Evolutionary conservation across 2,329 filamentous ascomycete species (phyloP).

Genomic region (Neofusicoccum kwambonambiense): DNA sequence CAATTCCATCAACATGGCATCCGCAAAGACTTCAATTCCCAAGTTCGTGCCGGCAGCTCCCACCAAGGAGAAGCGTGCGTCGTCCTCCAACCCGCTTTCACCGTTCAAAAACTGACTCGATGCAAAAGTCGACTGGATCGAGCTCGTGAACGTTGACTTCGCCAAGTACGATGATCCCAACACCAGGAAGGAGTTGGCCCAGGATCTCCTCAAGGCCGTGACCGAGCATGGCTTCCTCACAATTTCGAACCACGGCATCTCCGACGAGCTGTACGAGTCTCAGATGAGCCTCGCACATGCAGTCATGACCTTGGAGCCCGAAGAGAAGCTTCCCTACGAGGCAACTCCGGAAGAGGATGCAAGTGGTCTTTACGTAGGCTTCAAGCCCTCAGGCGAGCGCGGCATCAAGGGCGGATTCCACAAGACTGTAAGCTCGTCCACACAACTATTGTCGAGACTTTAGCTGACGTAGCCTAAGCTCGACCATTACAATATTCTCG

Average conservation of each 20-base stretch:
- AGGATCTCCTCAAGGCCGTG: neutral
- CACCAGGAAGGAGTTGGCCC: neutral
- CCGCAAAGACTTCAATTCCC: neutral
- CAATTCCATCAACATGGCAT: neutral
- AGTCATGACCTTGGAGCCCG: neutral
- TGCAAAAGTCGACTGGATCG: neutral
- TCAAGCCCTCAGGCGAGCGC: neutral
- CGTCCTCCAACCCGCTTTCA: neutral
- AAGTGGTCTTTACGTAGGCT: neutral
- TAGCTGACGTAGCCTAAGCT: neutral
- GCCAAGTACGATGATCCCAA: neutral
- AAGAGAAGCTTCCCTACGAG: neutral
- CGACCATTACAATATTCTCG: slow-evolving; percentile 5
- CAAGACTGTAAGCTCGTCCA: neutral
- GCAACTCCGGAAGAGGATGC: neutral
- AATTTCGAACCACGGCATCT: slow-evolving; percentile 3
- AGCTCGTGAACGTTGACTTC: neutral
- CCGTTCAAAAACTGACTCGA: neutral
- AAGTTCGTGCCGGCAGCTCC: neutral
- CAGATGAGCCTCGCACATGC: slow-evolving; percentile 2
- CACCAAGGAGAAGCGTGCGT: neutral
- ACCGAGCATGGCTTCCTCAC: slow-evolving; percentile 4
- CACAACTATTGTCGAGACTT: rapidly evolving
- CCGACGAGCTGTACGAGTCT: neutral
- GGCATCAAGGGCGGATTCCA: neutral